phyloP scores from a whole-genome alignment of 2,329 filamentous ascomycete species.

The Byssothecium circinans region DNA sequence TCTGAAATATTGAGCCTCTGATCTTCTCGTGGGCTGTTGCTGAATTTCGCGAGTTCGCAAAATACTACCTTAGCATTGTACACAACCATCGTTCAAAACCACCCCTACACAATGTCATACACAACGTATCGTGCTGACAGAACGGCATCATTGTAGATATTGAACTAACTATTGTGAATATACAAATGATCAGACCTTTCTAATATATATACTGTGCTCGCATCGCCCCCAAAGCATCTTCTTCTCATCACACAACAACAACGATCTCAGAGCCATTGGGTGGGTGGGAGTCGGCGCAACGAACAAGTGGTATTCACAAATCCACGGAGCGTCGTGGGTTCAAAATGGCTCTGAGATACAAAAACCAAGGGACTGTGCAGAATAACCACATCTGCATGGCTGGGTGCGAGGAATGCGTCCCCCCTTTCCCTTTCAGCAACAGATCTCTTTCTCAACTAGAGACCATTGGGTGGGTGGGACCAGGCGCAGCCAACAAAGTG shows the following conservation, averaged over 20 bases:
- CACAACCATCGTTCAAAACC: background rate
- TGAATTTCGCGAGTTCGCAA: too few species aligned
- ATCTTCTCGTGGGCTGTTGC: too few species aligned
- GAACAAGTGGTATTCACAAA: background rate
- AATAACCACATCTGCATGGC: background rate
- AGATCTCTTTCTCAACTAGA: too few species aligned
- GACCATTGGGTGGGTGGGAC: background rate
- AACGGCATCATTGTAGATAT: too few species aligned
- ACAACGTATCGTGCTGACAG: too few species aligned
- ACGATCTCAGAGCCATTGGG: background rate
- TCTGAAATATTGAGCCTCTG: too few species aligned
- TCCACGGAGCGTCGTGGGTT: conserved; percentile 2
- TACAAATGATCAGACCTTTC: too few species aligned
- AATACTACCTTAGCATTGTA: too few species aligned
- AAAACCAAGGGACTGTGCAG: too few species aligned
- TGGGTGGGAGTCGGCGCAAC: conserved; percentile 1
- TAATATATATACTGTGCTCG: too few species aligned
- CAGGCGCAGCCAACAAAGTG: background rate
- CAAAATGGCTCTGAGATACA: background rate
- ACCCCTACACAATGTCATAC: background rate
- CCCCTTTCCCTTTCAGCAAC: background rate
- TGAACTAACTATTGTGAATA: too few species aligned
- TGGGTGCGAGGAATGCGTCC: background rate
- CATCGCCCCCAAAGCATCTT: background rate
- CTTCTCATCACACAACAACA: conserved; percentile 1